Conservation (phyloP, 192 early-diverging fungal species). For the Podila epicladia region DNA sequence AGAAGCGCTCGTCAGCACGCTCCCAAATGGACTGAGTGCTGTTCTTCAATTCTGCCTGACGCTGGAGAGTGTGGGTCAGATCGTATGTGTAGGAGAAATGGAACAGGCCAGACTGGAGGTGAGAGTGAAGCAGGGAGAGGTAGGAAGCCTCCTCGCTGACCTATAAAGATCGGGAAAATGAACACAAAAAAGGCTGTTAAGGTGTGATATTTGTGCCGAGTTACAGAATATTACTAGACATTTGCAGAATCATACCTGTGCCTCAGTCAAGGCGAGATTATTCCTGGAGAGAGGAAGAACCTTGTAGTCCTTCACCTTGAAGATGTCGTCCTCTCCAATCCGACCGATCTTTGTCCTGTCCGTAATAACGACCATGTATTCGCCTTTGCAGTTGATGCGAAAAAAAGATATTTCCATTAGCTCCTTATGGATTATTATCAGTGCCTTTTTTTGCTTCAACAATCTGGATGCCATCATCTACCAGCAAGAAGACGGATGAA, state of each 20-base stretch:
- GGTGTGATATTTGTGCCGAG: background rate
- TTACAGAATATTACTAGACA: background rate
- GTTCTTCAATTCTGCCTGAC: slow-evolving; percentile 63
- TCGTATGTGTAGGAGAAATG: slow-evolving; percentile 93
- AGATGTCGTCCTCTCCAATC: slow-evolving; percentile 70
- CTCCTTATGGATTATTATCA: background rate
- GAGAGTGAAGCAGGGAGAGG: slow-evolving; percentile 57
- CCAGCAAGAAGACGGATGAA: slow-evolving; percentile 76
- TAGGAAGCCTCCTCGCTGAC: slow-evolving; percentile 57
- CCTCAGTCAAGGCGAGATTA: slow-evolving; percentile 37
- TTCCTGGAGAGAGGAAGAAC: slow-evolving; percentile 62
- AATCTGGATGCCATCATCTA: slow-evolving; percentile 21
- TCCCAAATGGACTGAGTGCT: slow-evolving; percentile 58
- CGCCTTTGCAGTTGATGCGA: slow-evolving; percentile 57
- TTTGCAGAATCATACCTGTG: slow-evolving; percentile 53
- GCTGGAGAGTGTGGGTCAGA: slow-evolving; percentile 85
- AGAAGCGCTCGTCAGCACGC: slow-evolving; percentile 91
- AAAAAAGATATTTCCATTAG: background rate
- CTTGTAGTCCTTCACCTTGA: slow-evolving; percentile 66
- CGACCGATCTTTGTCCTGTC: slow-evolving; percentile 69
- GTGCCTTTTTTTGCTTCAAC: background rate
- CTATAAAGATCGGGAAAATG: slow-evolving; percentile 29
- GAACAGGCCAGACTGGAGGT: slow-evolving; percentile 56
- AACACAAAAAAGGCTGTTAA: background rate
- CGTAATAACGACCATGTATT: slow-evolving; percentile 81